Conservation (phyloP, 139 green algal genomes). For the Coccomyxa sp. region DNA sequence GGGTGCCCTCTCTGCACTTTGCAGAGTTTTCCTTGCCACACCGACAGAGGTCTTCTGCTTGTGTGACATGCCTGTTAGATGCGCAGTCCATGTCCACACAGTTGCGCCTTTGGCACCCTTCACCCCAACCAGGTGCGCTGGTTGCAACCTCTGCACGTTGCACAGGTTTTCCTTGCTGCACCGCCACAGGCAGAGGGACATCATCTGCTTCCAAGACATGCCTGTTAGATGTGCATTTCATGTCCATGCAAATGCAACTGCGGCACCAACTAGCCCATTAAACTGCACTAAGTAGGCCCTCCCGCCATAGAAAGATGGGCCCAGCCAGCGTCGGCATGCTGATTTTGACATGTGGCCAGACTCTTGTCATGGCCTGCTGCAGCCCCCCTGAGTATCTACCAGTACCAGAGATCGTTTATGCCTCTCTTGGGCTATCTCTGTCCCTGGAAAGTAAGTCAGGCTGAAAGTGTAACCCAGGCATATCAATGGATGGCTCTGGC, state of each 20-base stretch:
- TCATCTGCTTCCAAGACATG: not conserved
- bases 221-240: not conserved
- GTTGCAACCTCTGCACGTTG: not conserved
- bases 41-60: not conserved
- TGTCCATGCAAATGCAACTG: conserved; percentile 47
- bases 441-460: no score
- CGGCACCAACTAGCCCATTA: conserved; percentile 84
- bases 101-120: conserved; percentile 82
- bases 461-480: no score
- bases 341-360: no score
- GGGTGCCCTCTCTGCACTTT: not conserved
- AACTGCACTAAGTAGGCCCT: no score
- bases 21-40: not conserved
- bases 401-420: no score
- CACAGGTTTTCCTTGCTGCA: not conserved
- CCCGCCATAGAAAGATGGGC: no score
- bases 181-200: not conserved
- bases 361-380: no score
- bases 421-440: no score
- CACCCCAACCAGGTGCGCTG: conserved; percentile 77
- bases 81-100: not conserved
- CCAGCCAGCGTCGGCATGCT: no score
- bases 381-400: no score
- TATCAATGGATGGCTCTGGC: no score
- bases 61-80: not conserved